These are phyloP conservation scores for Fonsecaea pedrosoi DNA, from an alignment of 2,329 filamentous ascomycete genomes.

Conservation along the genomic window DNA sequence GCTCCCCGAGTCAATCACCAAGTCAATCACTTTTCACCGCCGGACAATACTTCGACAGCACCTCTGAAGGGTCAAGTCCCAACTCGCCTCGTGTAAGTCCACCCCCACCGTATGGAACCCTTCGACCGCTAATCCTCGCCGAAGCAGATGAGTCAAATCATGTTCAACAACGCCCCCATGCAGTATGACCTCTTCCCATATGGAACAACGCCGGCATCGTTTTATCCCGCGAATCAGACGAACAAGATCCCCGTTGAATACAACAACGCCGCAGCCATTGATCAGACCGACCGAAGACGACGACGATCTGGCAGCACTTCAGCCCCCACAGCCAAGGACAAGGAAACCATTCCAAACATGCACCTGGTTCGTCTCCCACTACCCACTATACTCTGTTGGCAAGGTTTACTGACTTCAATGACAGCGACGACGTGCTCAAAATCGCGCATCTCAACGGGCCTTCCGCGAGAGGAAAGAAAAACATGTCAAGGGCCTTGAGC, in stretches of 20 bases:
- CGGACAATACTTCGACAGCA: constrained; percentile 39
- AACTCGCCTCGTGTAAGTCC: constrained; percentile 39
- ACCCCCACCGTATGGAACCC: too few relatives aligned
- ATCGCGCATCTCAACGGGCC: constrained; percentile 87
- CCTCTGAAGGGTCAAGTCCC: constrained; percentile 40
- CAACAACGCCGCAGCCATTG: constrained; percentile 39
- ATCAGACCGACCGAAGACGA: constrained; percentile 39
- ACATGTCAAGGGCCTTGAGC: constrained; percentile 84
- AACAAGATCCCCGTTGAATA: constrained; percentile 41
- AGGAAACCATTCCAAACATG: constrained; percentile 42
- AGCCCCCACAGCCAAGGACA: constrained; percentile 35
- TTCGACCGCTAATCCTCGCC: constrained; percentile 9
- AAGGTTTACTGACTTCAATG: constrained; percentile 24
- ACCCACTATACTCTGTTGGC: not conserved
- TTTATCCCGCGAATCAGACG: constrained; percentile 31
- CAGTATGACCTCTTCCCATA: constrained; percentile 40
- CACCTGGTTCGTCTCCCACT: constrained; percentile 39
- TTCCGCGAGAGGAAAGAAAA: constrained; percentile 96
- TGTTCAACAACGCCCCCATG: constrained; percentile 33
- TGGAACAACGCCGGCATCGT: constrained; percentile 30
- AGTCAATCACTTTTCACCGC: constrained; percentile 37
- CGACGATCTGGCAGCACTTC: constrained; percentile 35
- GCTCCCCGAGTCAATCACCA: constrained; percentile 39
- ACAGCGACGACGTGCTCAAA: constrained; percentile 94
- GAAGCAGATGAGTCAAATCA: constrained; percentile 38